phyloP scores from a whole-genome alignment of 225 moss, liverwort and hornwort species.

The Marchantia polymorpha region DNA sequence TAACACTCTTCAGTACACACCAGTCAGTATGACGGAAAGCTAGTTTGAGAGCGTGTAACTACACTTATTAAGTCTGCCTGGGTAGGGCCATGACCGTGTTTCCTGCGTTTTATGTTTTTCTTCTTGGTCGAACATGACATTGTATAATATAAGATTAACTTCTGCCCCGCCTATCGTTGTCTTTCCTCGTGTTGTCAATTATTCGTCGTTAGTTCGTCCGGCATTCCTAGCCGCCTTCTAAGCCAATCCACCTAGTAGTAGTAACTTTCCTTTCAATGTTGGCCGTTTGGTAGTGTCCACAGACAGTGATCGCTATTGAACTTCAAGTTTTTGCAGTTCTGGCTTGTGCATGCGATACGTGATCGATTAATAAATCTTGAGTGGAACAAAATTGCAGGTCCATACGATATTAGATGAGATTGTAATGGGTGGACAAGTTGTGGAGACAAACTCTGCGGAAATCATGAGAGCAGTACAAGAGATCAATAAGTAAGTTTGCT shows the following conservation, averaged over 20 bases:
- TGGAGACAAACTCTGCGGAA: conserved; percentile 88
- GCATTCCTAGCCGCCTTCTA: too few species aligned
- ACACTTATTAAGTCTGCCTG: neutral
- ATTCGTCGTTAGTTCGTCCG: too few species aligned
- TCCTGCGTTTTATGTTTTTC: neutral
- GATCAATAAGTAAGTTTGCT: conserved; percentile 64
- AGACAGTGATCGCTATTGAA: too few species aligned
- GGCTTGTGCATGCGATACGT: neutral
- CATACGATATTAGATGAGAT: conserved; percentile 97
- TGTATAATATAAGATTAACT: too few species aligned
- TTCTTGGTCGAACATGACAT: neutral
- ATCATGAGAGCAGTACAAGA: conserved; percentile 91
- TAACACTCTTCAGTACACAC: too few species aligned
- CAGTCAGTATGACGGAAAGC: neutral
- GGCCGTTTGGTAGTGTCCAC: too few species aligned
- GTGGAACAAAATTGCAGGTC: conserved; percentile 45
- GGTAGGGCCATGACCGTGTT: too few species aligned
- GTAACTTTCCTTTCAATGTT: too few species aligned
- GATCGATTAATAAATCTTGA: neutral
- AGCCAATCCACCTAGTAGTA: too few species aligned
- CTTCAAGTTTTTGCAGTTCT: neutral
- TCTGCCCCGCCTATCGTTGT: too few species aligned
- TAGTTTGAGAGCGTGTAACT: neutral
- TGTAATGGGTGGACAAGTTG: conserved; percentile 93
- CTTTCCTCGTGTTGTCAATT: too few species aligned